A percentile compares a stretch with the other conserved stretches of the same genome.
phyloP scores from a whole-genome alignment of 2,329 filamentous ascomycete species.

The Aureobasidium vineae region DNA sequence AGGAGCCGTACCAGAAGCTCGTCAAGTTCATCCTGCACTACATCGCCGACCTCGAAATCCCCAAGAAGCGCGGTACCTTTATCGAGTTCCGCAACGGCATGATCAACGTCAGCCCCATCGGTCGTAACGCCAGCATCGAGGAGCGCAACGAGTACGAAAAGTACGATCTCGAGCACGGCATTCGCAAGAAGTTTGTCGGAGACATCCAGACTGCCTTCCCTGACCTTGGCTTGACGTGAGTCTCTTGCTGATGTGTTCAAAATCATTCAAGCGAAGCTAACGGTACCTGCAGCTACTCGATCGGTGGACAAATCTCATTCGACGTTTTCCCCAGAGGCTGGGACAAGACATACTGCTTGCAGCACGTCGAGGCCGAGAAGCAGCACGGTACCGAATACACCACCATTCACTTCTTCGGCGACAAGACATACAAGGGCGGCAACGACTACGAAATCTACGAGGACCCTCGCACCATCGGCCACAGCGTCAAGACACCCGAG shows the following conservation, averaged over 20 bases:
- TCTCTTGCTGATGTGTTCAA: constrained; percentile 31
- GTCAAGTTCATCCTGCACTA: constrained; percentile 76
- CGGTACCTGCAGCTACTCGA: constrained; percentile 65
- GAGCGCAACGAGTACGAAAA: constrained; percentile 81
- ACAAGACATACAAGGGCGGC: constrained; percentile 87
- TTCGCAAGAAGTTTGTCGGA: constrained; percentile 73
- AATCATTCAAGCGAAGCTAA: not conserved
- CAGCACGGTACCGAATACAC: constrained; percentile 70
- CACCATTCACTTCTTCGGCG: constrained; percentile 95
- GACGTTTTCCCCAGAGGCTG: constrained; percentile 95
- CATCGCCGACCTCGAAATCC: constrained; percentile 78
- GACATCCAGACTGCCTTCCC: constrained; percentile 77
- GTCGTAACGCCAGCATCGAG: constrained; percentile 76
- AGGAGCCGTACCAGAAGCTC: constrained; percentile 77
- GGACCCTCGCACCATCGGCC: constrained; percentile 78
- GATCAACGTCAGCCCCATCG: constrained; percentile 81
- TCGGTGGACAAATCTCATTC: constrained; percentile 97
- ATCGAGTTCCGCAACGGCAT: constrained; percentile 89
- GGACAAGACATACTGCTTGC: constrained; percentile 98
- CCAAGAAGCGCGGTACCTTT: constrained; percentile 80
- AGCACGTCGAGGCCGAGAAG: constrained; percentile 76
- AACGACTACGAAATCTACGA: constrained; percentile 95
- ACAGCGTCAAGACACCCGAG: constrained; percentile 75
- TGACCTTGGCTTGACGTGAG: constrained; percentile 79
- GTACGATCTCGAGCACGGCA: constrained; percentile 74